phyloP scores from a whole-genome alignment of 2,329 filamentous ascomycete genomes.

The Colletotrichum tropicicola region DNA sequence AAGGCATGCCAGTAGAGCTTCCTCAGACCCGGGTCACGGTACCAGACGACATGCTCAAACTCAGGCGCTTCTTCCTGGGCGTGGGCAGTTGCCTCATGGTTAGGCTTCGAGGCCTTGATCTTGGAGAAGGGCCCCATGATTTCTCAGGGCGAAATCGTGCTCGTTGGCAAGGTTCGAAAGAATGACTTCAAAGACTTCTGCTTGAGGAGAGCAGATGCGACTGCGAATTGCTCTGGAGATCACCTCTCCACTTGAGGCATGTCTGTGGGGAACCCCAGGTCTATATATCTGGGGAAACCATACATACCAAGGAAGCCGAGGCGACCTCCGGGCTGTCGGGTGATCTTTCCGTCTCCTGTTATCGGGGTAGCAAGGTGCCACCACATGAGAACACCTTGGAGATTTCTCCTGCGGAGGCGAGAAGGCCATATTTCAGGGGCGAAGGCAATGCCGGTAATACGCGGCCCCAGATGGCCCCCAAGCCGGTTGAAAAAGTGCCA shows the following conservation, averaged over 20 bases:
- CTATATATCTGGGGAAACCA: constrained; percentile 7
- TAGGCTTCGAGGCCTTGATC: not conserved
- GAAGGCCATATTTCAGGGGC: not conserved
- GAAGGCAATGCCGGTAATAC: not conserved
- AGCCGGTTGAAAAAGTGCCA: not conserved
- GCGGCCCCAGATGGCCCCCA: not conserved
- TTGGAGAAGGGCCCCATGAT: constrained; percentile 5
- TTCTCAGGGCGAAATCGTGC: too few species aligned
- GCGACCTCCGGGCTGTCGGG: not conserved
- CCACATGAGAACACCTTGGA: not conserved
- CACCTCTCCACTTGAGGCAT: not conserved
- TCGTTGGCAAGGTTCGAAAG: too few species aligned
- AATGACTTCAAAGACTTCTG: not conserved
- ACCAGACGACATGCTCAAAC: constrained; percentile 61
- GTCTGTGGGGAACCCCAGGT: not conserved
- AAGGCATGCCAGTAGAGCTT: constrained; percentile 62
- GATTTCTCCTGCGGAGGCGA: not conserved
- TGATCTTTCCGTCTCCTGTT: not conserved
- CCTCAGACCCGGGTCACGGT: constrained; percentile 60
- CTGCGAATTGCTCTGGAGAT: not conserved
- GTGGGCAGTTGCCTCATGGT: not conserved
- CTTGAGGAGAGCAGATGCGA: not conserved
- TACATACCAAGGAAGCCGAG: too few species aligned
- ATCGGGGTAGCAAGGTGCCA: not conserved
- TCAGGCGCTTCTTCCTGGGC: constrained; percentile 57